Evolutionary conservation across 2,329 filamentous ascomycete genomes (phyloP).

Genomic region (Paecilomyces sp.): DNA sequence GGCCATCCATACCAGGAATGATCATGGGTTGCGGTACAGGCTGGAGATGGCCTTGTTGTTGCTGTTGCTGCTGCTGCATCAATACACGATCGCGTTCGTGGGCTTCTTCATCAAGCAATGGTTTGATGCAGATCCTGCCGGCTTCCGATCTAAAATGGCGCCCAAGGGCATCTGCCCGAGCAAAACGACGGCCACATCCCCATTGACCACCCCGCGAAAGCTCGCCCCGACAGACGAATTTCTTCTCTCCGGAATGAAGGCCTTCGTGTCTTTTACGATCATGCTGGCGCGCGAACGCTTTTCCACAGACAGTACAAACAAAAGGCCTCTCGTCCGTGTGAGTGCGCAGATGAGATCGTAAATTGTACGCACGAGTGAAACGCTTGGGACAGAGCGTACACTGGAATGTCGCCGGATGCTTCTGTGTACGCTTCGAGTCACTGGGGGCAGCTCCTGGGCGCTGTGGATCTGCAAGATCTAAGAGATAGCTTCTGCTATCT

Average conservation of each 20-base stretch:
- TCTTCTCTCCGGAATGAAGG: constrained; percentile 94
- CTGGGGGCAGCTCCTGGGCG: constrained; percentile 59
- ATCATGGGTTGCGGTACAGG: constrained; percentile 51
- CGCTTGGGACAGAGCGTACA: constrained; percentile 89
- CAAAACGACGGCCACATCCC: constrained; percentile 91
- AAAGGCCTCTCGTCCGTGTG: constrained; percentile 97
- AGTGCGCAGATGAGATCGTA: constrained; percentile 89
- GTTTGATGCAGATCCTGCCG: constrained; percentile 92
- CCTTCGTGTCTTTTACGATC: constrained; percentile 96
- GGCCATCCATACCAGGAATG: constrained; percentile 52
- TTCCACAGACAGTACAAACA: constrained; percentile 92
- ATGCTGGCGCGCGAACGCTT: constrained; percentile 95
- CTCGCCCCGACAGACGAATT: constrained; percentile 92
- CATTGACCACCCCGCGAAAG: constrained; percentile 76
- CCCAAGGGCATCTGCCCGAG: constrained; percentile 87
- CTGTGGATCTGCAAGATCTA: constrained; percentile 83
- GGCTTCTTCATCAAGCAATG: constrained; percentile 91
- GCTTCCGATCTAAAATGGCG: constrained; percentile 94
- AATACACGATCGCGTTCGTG: constrained; percentile 69
- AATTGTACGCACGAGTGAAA: constrained; percentile 93
- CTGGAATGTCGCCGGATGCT: constrained; percentile 95
- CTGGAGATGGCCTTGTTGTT: constrained; percentile 50
- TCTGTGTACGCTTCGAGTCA: constrained; percentile 78
- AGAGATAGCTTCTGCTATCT: constrained; percentile 66
- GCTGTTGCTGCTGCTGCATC: constrained; percentile 63